Base-by-base conservation (phyloP, 2,329 filamentous ascomycete genomes). In the Pestalotiopsis sp. region DNA sequence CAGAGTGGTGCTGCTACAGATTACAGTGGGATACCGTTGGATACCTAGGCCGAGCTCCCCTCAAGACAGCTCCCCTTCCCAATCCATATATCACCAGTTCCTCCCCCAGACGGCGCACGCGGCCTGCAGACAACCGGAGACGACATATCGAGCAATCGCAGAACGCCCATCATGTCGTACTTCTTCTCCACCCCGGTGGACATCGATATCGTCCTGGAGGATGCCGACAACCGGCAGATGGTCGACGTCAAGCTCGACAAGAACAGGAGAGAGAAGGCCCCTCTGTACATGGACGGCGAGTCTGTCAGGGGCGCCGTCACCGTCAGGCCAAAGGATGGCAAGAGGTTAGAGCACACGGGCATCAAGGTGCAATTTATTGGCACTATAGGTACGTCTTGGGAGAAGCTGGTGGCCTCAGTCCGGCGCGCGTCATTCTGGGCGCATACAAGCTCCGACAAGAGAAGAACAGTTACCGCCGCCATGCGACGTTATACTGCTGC, bases 361-460 rank as follows among this genome's bases (percentile, higher is more conserved):
- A 98, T 99, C 87, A 99, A 99, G 83, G 95, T 99, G 75, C 96
- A 99, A 80, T 99, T 99, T 84, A 98, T 99, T 76, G 96, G 96
- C 79, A 97, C 94, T 71, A 99, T 99, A 85, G 94, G 94, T 96
- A 84, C 70, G 82, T 79, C 57, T 22, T 52, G 17, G 13, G 17
- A 52, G 44, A 52, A 20, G 44, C 20, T 6, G 6, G 66, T 26
- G n/a, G 24, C 17, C 57, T n/a, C 3, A 22, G 44, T n/a, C 3
- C 20, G n/a, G 17, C 44, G 14, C 17, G 17, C 44, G 44, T 1
- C 44, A 9, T 20, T 7, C 17, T 52, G 44, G 10, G 14, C 44
- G 44, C 44, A 52, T 52, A n/a, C 44, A 20, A 6, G 20, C 4
- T 3, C n/a, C 44, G 10, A 52, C 44, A 20, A 20, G 14, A 10